A percentile compares a stretch with the other conserved stretches of the same genome.
phyloP scores from a whole-genome alignment of 2,329 filamentous ascomycete species.

The Aspergillus hiratsukae region DNA sequence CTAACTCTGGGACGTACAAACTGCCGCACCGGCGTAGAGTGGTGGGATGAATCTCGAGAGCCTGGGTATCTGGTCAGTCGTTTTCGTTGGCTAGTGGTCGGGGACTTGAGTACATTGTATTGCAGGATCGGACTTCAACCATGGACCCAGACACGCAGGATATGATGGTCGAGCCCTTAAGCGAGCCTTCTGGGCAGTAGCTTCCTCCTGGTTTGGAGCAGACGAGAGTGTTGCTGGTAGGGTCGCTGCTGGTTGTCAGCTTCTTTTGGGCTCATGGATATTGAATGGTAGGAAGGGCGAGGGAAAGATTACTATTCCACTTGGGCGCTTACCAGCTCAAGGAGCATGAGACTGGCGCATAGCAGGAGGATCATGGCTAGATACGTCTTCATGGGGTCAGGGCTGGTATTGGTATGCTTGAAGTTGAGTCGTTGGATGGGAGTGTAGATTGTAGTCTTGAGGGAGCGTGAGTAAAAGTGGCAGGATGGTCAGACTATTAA shows the following conservation, averaged over 20 bases:
- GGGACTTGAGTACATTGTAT: constrained; percentile 11
- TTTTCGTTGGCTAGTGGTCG: not conserved
- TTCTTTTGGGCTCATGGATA: not conserved
- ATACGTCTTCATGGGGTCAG: not conserved
- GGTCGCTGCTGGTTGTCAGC: constrained; percentile 8
- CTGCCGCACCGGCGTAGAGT: constrained; percentile 9
- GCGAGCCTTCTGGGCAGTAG: constrained; percentile 17
- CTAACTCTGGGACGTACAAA: constrained; percentile 10
- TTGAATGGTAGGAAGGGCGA: not conserved
- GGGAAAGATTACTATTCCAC: not conserved
- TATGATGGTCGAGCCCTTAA: constrained; percentile 12
- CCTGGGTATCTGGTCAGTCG: constrained; percentile 3
- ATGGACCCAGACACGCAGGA: constrained; percentile 10
- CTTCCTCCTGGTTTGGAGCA: constrained; percentile 14
- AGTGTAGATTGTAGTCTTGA: not conserved
- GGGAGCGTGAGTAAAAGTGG: too few relatives aligned
- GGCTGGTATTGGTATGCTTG: not conserved
- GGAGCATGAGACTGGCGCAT: not conserved
- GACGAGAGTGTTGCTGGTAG: constrained; percentile 13
- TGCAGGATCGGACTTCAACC: constrained; percentile 15
- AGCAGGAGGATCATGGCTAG: not conserved
- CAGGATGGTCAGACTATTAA: not conserved
- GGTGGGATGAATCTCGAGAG: constrained; percentile 12
- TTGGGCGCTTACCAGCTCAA: not conserved
- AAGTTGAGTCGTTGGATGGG: not conserved